Evolutionary conservation across 2,329 filamentous ascomycete genomes (phyloP), one percentile per base, ranked within the genome.

Genomic region (Rutstroemia sp.): DNA sequence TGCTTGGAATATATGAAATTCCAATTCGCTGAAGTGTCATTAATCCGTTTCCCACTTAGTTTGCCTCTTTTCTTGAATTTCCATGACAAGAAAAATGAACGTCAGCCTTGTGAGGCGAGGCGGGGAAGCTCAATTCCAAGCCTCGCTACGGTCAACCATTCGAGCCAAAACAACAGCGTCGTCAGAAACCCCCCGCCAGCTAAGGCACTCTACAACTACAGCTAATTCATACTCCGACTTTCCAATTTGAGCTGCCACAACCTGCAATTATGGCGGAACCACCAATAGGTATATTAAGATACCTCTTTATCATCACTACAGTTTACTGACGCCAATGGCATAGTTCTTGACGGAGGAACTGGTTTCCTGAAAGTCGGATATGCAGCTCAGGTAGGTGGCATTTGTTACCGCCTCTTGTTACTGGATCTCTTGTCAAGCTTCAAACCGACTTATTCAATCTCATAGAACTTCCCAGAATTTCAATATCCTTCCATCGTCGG

Each of bases 301-400:
- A 27, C 5, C 9, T 42, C 39, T 3, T 19, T 16, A 3, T 16
- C 42, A 17, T 17, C 21, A n/a, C 17, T 38, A 19, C 17, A 7
- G 25, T 38, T 37, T 60, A 55, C 63, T 68, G 56, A 68, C 50
- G 23, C 47, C 44, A 60, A 57, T 55, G 19, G 30, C 52, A 52
- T 72, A 97, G 94, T 99, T 72, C 92, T 99, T 82, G 94, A 99
- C 81, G 94, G 94, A 82, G 94, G 94, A 76, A 99, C 94, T 72
- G 94, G 94, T 76, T 99, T 99, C 82, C 87, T 99, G 75, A 99
- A 99, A 78, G 94, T 96, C 77, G 94, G 94, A 74, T 99, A 97
- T 79, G 94, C 94, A 70, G 94, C 88, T 70, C 92, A 87, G 77
- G 84, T 87, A 75, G 66, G 76, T 69, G 60, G 47, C 53, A 56